Evolutionary conservation across 2,329 filamentous ascomycete genomes (phyloP).

Genomic region (Trichophyton verrucosum): DNA sequence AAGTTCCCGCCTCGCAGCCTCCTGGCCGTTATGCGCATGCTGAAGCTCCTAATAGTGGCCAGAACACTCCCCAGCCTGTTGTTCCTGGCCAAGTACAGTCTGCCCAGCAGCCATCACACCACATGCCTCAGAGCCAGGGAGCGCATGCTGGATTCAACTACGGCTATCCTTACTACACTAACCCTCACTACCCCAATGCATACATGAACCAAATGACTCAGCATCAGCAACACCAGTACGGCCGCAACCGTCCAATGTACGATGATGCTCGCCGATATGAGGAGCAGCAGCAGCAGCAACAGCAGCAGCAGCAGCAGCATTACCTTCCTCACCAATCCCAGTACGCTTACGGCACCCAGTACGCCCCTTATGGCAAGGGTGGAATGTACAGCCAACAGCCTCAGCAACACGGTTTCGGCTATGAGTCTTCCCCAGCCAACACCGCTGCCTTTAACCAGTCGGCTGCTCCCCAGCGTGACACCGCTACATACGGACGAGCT

Average conservation of each 20-base stretch:
- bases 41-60: conserved; percentile 67
- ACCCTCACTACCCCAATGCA: conserved; percentile 46
- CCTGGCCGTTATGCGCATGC: conserved; percentile 58
- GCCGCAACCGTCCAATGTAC: conserved; percentile 38
- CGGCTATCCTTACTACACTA: conserved; percentile 47
- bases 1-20: conserved; percentile 54
- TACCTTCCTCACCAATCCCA: conserved; percentile 39
- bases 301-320: conserved; percentile 15
- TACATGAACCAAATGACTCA: conserved; percentile 46
- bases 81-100: conserved; percentile 44
- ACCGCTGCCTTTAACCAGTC: conserved; percentile 35
- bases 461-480: conserved; percentile 36
- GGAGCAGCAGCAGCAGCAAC: conserved; percentile 17
- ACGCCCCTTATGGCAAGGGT: conserved; percentile 43
- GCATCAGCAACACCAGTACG: conserved; percentile 32
- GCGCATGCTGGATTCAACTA: conserved; percentile 48
- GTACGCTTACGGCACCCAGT: conserved; percentile 43
- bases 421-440: conserved; percentile 53
- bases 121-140: conserved; percentile 40
- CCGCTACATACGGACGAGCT: conserved; percentile 47
- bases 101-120: conserved; percentile 41
- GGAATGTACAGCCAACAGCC: conserved; percentile 52
- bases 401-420: conserved; percentile 50
- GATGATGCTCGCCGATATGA: conserved; percentile 39
- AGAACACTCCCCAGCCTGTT: conserved; percentile 78